Conservation (phyloP, 192 early-diverging fungal genomes). For the Coemansia sp. region DNA sequence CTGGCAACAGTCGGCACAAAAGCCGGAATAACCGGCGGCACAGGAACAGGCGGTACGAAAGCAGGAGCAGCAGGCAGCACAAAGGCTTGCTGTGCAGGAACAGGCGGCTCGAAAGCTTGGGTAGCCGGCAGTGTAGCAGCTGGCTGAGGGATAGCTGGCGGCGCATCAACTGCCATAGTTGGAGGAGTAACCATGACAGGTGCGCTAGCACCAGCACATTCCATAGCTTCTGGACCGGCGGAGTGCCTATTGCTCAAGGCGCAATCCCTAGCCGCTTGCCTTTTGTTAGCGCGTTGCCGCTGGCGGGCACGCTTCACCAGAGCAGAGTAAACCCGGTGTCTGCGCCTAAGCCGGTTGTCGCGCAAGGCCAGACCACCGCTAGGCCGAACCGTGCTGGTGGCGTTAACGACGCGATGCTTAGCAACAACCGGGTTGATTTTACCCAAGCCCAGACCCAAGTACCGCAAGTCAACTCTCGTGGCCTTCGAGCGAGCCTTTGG, state of each 20-base stretch:
- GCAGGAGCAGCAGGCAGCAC: background rate
- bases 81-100: no score
- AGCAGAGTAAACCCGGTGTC: background rate
- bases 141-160: no score
- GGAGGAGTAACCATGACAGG: no score
- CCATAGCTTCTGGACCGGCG: no score
- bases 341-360: background rate
- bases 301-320: background rate
- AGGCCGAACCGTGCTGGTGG: background rate
- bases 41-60: background rate
- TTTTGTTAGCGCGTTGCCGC: background rate
- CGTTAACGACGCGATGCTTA: background rate
- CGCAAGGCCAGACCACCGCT: background rate
- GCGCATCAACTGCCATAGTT: no score
- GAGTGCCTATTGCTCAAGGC: no score
- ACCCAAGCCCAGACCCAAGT: background rate
- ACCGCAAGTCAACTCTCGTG: background rate
- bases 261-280: background rate
- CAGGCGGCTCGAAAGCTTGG: no score
- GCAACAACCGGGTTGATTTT: background rate
- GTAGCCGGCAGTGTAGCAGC: no score
- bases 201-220: no score
- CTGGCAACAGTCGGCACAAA: no score
- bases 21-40: background rate
- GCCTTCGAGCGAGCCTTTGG: background rate